Base-by-base conservation (phyloP, 2,329 filamentous ascomycete genomes). In the Onygenales sp. region DNA sequence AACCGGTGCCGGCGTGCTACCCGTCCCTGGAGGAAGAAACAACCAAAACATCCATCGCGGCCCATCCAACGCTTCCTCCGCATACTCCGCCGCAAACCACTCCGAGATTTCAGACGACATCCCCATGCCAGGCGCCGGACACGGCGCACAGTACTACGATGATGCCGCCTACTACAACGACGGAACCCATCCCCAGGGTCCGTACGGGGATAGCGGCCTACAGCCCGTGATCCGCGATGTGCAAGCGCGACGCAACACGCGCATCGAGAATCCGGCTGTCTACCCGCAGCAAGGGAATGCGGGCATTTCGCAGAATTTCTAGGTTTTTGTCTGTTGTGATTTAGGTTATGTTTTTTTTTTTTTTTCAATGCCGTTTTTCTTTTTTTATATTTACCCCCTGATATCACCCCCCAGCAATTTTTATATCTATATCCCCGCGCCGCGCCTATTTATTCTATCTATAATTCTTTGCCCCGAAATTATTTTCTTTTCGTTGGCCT, bases 291-390 rank as follows among this genome's bases (percentile, higher is more conserved):
- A 95, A 74, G 83, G 82, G 36, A 95, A 88, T 63, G 88, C 88
- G 40, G 93, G 93, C 55, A 96, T 98, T 63, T 88, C 93, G 34
- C 93, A 97, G 72, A 98, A 98, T 71, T 98, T 98, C 64, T 97
- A 81, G 57, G 34, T 14, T 21, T 39, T 45, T 27, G 21, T 27
- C 27, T 31, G 13, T 47, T 47, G 17, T 14, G 6, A 1, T 44
- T 8, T 27, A 9, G 9, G 9, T 39, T 9, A 39, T 39, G 9
- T 39, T 3, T 39, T 39, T 39, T 8, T 8, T n/a, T 39, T 13
- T 21, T 37, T 33, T 13, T 8, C 6, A 21, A 2, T 27, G 21
- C 21, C 5, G 6, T 37, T 3, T 52, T 39, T 6, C n/a, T 21
- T 48, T 37, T 34, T 7, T 31, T 31, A 6, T 42, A 42, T 42